Evolutionary conservation across 2,329 filamentous ascomycete species (phyloP).

Genomic region (Penicillium decumbens): DNA sequence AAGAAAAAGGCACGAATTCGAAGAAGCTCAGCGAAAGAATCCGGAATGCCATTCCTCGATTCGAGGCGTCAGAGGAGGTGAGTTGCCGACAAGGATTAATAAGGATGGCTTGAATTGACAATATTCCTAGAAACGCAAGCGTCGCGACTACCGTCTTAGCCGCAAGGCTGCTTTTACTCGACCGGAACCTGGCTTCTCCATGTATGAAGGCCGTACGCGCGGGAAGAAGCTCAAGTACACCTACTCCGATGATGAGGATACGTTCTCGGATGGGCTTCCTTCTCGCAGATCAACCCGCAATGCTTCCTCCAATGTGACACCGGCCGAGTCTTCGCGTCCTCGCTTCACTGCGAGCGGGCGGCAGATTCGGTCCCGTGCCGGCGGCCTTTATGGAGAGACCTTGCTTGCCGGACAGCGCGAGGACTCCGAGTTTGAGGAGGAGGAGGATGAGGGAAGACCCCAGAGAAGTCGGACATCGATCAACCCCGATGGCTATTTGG

Average conservation of each 20-base stretch:
- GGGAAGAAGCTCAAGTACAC: conserved; percentile 97
- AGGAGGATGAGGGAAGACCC: conserved; percentile 36
- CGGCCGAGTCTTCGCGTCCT: conserved; percentile 62
- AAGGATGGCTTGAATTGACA: conserved; percentile 10
- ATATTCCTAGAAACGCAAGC: conserved; percentile 69
- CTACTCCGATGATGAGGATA: conserved; percentile 82
- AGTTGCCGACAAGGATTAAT: conserved; percentile 23
- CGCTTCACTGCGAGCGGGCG: conserved; percentile 78
- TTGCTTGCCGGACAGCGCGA: conserved; percentile 53
- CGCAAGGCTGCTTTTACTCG: conserved; percentile 83
- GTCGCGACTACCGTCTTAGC: conserved; percentile 81
- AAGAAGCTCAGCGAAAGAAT: conserved; percentile 75
- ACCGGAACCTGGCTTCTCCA: conserved; percentile 81
- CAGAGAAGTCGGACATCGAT: conserved; percentile 36
- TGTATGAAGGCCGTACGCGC: conserved; percentile 93
- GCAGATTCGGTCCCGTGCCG: conserved; percentile 60
- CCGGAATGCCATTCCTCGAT: conserved; percentile 72
- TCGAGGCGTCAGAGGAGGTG: conserved; percentile 90
- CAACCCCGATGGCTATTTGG: conserved; percentile 38
- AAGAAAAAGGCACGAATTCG: conserved; percentile 76
- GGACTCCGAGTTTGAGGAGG: conserved; percentile 44
- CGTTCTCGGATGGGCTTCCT: conserved; percentile 57
- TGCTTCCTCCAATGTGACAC: conserved; percentile 63
- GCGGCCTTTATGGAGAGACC: conserved; percentile 52
- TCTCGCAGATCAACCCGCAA: conserved; percentile 64